Conservation (phyloP, 495 filamentous ascomycete genomes). For the Evansstolkia leycettana region DNA sequence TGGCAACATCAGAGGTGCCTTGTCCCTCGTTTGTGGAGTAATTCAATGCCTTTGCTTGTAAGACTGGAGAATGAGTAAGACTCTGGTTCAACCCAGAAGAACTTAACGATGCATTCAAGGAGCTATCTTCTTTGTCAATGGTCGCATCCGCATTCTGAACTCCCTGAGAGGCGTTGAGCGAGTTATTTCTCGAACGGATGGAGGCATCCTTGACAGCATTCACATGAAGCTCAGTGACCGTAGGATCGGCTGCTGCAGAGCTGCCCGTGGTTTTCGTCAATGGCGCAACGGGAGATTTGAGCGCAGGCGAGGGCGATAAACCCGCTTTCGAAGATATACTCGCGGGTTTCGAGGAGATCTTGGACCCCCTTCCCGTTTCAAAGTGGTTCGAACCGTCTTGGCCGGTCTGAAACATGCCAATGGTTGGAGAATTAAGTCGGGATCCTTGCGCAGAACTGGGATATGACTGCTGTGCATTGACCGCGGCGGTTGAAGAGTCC, state of each 20-base stretch:
- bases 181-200: constrained; percentile 23
- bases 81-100: constrained; percentile 21
- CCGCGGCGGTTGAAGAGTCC: constrained; percentile 10
- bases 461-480: constrained; percentile 16
- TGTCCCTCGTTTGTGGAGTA: constrained; percentile 14
- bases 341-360: constrained; percentile 41
- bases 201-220: constrained; percentile 39
- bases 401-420: constrained; percentile 16
- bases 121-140: constrained; percentile 20
- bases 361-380: constrained; percentile 34
- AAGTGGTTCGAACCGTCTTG: constrained; percentile 25
- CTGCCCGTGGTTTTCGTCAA: constrained; percentile 34
- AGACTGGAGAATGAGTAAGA: constrained; percentile 21
- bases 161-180: constrained; percentile 17
- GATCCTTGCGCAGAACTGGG: constrained; percentile 25
- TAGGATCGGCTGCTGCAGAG: constrained; percentile 22
- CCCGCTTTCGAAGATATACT: constrained; percentile 41
- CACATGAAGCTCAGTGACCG: constrained; percentile 43
- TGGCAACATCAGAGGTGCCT: constrained; percentile 7
- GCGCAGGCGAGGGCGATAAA: constrained; percentile 26
- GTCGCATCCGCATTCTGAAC: constrained; percentile 16
- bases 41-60: constrained; percentile 19
- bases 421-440: constrained; percentile 29
- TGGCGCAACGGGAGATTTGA: constrained; percentile 26
- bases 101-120: constrained; percentile 15